Evolutionary conservation across 2,329 filamentous ascomycete species (phyloP), one percentile per base, ranked within the genome.

Genomic region (Xylariaceae sp.): DNA sequence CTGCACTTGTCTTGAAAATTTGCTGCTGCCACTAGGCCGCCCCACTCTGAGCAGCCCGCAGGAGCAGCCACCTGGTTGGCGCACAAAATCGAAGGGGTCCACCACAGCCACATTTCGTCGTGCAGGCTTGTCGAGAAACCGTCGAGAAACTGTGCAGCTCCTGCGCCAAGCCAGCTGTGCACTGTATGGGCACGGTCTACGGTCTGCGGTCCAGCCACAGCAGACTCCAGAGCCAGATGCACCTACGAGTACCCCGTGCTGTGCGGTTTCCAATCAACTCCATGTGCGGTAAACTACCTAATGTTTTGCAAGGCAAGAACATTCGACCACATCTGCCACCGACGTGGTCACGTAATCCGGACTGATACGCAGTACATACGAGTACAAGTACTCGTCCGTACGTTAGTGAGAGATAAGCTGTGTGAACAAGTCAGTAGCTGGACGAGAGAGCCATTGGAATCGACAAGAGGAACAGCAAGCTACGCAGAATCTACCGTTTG

Each of bases 1-100:
- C 23, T 30, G 23, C 23, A 30, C 23, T 59, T 7, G 57, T 55
- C 58, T 57, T 58, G 58, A 63, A 64, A 65, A 65, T 65, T 65
- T 65, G 64, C 59, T 60, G 58, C 54, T 59, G 63, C 51, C 53
- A 65, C 64, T 64, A 65, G 61, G 60, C 17, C 61, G 59, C 54
- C 48, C 57, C 51, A 55, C 56, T 56, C 39, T n/a, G 37, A 41
- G 37, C 37, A 10, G 37, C 37, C 11, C 37, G 37, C 23, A 4
- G 23, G 23, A 34, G 18, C 51, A 8, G 56, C 39, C 17, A 30
- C 34, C 35, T 53, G 57, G 53, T 51, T 57, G 61, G 55, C 35
- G 23, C 23, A 30, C 23, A 30, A 30, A 30, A 30, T 30, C 23
- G 23, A 30, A 30, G 23, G 51, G 34, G 51, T 37, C 23, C 23